phyloP scores from a whole-genome alignment of 2,329 filamentous ascomycete genomes.

The Pyrenochaeta sp. region DNA sequence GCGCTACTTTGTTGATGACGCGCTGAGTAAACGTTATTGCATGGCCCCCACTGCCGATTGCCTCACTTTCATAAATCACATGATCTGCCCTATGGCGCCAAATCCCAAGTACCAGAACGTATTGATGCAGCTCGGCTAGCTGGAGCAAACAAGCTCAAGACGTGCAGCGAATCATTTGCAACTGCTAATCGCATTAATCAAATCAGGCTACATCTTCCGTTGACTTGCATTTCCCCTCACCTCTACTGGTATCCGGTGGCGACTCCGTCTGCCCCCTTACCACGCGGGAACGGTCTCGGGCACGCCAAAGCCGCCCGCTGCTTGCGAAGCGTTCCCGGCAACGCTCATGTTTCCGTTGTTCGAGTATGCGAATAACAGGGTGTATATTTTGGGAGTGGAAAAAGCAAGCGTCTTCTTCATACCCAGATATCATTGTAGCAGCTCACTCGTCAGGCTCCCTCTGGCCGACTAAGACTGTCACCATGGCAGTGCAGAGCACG shows the following conservation, averaged over 20 bases:
- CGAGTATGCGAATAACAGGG: too few species aligned
- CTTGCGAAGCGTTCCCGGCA: too few species aligned
- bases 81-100: constrained; percentile 25
- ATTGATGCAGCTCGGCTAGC: constrained; percentile 31
- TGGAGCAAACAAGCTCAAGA: constrained; percentile 24
- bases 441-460: neutral
- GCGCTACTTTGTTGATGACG: neutral
- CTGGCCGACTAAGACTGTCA: neutral
- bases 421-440: too few species aligned
- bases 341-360: too few species aligned
- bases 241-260: constrained; percentile 1
- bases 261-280: constrained; percentile 2
- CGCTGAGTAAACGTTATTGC: neutral
- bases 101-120: constrained; percentile 34
- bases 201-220: constrained; percentile 43
- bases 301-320: neutral
- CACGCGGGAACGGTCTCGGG: constrained; percentile 3
- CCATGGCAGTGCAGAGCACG: neutral
- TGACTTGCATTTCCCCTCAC: constrained; percentile 30
- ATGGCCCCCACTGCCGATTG: constrained; percentile 13
- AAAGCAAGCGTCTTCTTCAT: too few species aligned
- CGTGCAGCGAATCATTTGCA: constrained; percentile 29
- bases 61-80: constrained; percentile 29
- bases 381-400: too few species aligned
- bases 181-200: constrained; percentile 38